These are phyloP conservation scores for Aspergillus nanangensis DNA, from an alignment of 495 filamentous ascomycete species.

Conservation along the genomic window DNA sequence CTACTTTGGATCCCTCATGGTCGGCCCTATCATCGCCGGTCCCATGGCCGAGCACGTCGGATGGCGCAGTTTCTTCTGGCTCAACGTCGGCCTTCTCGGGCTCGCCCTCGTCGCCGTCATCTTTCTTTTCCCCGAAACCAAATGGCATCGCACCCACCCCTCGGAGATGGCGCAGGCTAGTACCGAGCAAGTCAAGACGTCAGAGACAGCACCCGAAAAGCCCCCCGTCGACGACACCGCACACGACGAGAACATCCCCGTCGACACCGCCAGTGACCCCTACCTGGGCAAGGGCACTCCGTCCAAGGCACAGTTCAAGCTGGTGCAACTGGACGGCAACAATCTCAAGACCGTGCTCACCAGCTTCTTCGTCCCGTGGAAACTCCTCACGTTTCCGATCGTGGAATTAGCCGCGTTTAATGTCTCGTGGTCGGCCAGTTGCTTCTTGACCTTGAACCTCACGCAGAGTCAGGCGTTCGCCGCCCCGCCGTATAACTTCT, in stretches of 20 bases:
- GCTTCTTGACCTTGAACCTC: conserved; percentile 59
- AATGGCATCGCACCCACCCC: conserved; percentile 46
- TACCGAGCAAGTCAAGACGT: neutral
- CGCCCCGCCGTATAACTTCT: conserved; percentile 55
- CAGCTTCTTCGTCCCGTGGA: conserved; percentile 47
- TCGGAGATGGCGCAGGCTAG: conserved; percentile 10
- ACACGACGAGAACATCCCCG: conserved; percentile 15
- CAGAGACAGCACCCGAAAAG: conserved; percentile 15
- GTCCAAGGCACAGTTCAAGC: conserved; percentile 48
- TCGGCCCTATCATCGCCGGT: conserved; percentile 56
- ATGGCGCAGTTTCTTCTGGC: conserved; percentile 56
- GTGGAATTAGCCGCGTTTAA: conserved; percentile 58
- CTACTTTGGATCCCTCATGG: conserved; percentile 41
- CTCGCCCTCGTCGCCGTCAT: conserved; percentile 43
- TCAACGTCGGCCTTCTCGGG: conserved; percentile 47
- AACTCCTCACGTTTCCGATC: conserved; percentile 58
- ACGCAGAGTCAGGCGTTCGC: conserved; percentile 59
- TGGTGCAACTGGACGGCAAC: conserved; percentile 40
- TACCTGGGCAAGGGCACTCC: conserved; percentile 48
- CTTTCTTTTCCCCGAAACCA: conserved; percentile 58
- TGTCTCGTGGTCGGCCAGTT: conserved; percentile 56
- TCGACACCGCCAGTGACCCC: conserved; percentile 18
- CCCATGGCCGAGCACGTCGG: conserved; percentile 52
- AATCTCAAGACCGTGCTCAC: conserved; percentile 37
- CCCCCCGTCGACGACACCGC: conserved; percentile 9